Evolutionary conservation across 306 rosid genomes (phyloP), one percentile per base, ranked within the genome.

Genomic region (Gleditsia sinensis): DNA sequence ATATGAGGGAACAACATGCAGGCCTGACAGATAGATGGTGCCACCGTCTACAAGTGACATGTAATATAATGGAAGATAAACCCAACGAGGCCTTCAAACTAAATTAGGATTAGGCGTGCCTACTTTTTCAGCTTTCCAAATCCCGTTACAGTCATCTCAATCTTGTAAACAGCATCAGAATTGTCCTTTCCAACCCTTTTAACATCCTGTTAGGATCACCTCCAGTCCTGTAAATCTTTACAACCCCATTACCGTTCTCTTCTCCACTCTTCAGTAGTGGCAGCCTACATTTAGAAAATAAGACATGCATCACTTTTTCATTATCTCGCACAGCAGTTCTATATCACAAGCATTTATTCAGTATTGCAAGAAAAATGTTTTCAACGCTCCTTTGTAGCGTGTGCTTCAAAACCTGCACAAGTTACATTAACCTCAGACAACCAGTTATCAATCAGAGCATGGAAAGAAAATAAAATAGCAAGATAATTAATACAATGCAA

Each of bases 381-480:
- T 42, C 73, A 88, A 70, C 19, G 73, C 80, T 81, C 89, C 88
- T 72, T 33, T 36, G 54, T 74, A 80, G 93, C 84, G 67, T 69
- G 71, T 42, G 81, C 88, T 88, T 75, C 77, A 59, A 86, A 68
- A 80, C 93, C 97, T 87, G 97, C 92, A 92, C 81, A 89, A 81
- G 71, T 79, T 79, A 67, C 77, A 71, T 54, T 25, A 55, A 82
- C 67, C 85, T 77, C 86, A 90, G 87, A 77, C 63, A 77, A 2
- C 30, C 64, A 66, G 46, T 32, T 10, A 69, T 69, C 63, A 76
- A 82, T 53, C 43, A 79, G 81, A 72, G 32, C 30, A 72, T 30
- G 23, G 46, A 57, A 77, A 43, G 46, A 75, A 81, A 76, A 74
- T 53, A 45, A 37, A 69, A 77, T 34, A 64, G 50, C 58, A 72